These are phyloP conservation scores for Prunus mongolica DNA, from an alignment of 306 rosid species.

Conservation along the genomic window DNA sequence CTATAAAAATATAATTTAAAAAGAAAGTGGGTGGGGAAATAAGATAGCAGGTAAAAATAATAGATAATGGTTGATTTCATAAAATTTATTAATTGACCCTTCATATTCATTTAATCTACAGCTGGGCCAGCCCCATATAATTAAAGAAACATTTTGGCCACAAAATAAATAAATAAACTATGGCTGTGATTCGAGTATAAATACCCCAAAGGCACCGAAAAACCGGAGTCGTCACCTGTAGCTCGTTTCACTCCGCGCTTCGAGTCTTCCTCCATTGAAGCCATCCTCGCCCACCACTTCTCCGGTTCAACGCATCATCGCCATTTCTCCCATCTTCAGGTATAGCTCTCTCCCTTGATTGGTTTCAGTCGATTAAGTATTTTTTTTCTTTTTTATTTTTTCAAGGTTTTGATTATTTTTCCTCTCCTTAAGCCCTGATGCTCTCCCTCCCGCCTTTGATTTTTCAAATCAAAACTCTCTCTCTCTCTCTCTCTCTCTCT, in stretches of 20 bases:
- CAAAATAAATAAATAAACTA: too few species aligned
- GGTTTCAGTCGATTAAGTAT: background rate
- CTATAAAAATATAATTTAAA: too few species aligned
- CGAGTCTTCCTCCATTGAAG: background rate
- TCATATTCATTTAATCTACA: background rate
- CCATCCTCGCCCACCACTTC: background rate
- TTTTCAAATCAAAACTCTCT: background rate
- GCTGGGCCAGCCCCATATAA: background rate
- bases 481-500: background rate
- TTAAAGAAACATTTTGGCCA: too few species aligned
- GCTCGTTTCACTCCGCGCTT: conserved; percentile 3
- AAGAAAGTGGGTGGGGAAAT: rapidly evolving
- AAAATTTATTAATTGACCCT: too few species aligned
- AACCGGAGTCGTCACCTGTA: background rate
- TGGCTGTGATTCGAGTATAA: too few species aligned
- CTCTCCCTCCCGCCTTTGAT: background rate
- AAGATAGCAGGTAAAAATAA: too few species aligned
- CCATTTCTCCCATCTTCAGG: background rate
- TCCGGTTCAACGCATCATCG: background rate
- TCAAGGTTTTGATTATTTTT: background rate
- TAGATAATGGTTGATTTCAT: background rate
- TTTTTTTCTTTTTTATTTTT: background rate
- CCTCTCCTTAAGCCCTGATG: background rate
- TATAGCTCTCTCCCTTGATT: background rate
- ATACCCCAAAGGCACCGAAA: too few species aligned